A percentile compares a stretch with the other conserved stretches of the same genome.
Conservation (phyloP, 345 rosid species). For the Citrus glauca region DNA sequence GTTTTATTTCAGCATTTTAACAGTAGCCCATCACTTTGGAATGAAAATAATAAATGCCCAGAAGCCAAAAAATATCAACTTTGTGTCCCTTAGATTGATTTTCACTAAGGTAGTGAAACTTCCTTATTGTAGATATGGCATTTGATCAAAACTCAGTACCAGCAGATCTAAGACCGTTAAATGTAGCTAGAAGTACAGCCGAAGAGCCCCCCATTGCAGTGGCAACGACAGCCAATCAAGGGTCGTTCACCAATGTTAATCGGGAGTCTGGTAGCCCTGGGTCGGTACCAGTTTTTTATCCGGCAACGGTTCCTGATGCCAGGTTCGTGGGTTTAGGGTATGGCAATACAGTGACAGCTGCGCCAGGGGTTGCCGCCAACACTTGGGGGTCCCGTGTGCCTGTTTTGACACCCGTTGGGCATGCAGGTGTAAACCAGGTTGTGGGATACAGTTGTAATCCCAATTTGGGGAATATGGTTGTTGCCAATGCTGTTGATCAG, state of each 20-base stretch:
- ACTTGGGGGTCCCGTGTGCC: constrained; percentile 38
- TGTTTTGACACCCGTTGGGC: constrained; percentile 28
- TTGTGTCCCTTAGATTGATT: constrained; percentile 14
- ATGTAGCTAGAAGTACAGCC: constrained; percentile 27
- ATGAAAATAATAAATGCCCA: constrained; percentile 15
- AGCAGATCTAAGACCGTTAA: constrained; percentile 43
- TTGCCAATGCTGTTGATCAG: constrained; percentile 46
- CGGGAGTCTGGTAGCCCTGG: constrained; percentile 31
- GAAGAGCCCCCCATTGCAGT: constrained; percentile 53
- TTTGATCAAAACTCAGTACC: constrained; percentile 53
- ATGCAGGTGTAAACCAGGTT: constrained; percentile 31
- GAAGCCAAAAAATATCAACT: constrained; percentile 13
- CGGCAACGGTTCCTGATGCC: constrained; percentile 34
- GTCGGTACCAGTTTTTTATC: constrained; percentile 42
- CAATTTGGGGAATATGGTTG: constrained; percentile 37
- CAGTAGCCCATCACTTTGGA: neutral
- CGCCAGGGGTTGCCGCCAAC: constrained; percentile 14
- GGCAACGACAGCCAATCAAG: constrained; percentile 24
- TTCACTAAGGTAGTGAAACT: neutral
- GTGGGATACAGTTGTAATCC: constrained; percentile 34
- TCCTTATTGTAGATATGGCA: constrained; percentile 38
- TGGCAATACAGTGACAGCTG: constrained; percentile 28
- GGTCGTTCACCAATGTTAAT: constrained; percentile 23
- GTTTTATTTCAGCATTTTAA: constrained; percentile 2
- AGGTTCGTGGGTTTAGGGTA: constrained; percentile 48